These are phyloP conservation scores for Hydnomerulius pinastri DNA, from an alignment of 768 basidiomycete species.

Conservation along the genomic window DNA sequence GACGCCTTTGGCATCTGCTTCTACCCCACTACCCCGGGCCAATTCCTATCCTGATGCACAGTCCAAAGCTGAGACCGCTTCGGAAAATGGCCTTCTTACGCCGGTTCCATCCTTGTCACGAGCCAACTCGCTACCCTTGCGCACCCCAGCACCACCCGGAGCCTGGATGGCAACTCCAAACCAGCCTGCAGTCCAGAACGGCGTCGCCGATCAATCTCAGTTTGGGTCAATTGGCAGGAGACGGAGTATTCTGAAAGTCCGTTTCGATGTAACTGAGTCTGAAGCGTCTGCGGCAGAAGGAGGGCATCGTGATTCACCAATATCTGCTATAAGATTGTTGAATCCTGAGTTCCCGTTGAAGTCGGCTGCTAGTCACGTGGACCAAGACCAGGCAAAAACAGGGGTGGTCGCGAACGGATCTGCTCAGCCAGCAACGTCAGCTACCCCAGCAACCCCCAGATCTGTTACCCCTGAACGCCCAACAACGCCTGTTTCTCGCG, in stretches of 20 bases:
- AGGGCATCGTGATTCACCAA: slow-evolving; percentile 22
- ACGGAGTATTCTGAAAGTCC: slow-evolving; percentile 69
- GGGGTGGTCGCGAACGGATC: slow-evolving; percentile 8
- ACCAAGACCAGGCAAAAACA: slow-evolving; percentile 10
- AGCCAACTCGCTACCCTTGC: slow-evolving; percentile 45
- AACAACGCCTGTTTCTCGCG: slow-evolving; percentile 27
- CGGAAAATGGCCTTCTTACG: slow-evolving; percentile 36
- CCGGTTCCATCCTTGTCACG: slow-evolving; percentile 52
- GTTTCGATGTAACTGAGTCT: slow-evolving; percentile 57
- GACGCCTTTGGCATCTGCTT: slow-evolving; percentile 26
- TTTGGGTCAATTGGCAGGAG: slow-evolving; percentile 38
- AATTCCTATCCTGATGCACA: slow-evolving; percentile 12
- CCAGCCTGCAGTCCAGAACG: slow-evolving; percentile 23
- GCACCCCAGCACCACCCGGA: slow-evolving; percentile 71
- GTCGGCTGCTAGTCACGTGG: neutral
- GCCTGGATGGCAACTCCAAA: slow-evolving; percentile 65
- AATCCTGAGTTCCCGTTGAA: slow-evolving; percentile 21
- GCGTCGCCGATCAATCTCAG: slow-evolving; percentile 27
- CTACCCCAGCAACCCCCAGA: slow-evolving; percentile 6
- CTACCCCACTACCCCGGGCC: slow-evolving; percentile 25
- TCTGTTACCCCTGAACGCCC: slow-evolving; percentile 25
- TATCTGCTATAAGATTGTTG: slow-evolving; percentile 27
- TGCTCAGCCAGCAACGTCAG: neutral
- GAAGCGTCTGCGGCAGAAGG: slow-evolving; percentile 33
- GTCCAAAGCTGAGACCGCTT: slow-evolving; percentile 16